Evolutionary conservation across 164 flowering plant species (phyloP), one percentile per base, ranked within the genome.

Genomic region (Macadamia tetraphylla): DNA sequence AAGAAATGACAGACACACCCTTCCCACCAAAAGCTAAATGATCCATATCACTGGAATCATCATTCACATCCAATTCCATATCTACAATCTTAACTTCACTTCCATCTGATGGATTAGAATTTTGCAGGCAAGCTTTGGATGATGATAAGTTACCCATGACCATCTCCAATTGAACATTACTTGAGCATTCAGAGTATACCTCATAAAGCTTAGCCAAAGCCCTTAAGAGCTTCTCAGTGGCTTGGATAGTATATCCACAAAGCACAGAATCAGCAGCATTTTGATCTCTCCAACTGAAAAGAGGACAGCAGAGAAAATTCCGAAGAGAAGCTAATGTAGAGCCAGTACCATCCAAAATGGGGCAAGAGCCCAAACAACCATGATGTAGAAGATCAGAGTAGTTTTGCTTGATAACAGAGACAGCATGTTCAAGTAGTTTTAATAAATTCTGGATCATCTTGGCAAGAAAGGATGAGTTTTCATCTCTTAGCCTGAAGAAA

Each of bases 31-130:
- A 74, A n/a, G 81, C 52, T 53, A 78, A 69, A 70, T 67, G 49
- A 78, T 84, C 86, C 18, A 68, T 63, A 69, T 88, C 87, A 65
- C 74, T 80, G 31, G 83, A 63, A 69, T 87, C 89, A 46, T 78
- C 82, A 67, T 61, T 74, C 52, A 78, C 75, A 76, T 95, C 99
- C 82, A 95, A 76, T 57, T 95, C 99, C 83, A 89, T 78, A 72
- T 92, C 99, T 68, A 90, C 63, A 72, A 88, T 77, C 68, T 79
- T 82, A 62, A 74, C 77, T 71, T 63, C 78, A 69, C 67, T 72
- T 59, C 71, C 67, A 62, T 58, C 72, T 14, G 58, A 17, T 18
- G 65, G 31, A 58, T 48, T 40, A 15, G 80, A 73, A 71, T 64
- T 72, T 57, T 74, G 74, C 13, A 75, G 64, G 62, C 78, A 60